These are phyloP conservation scores for Smittium culicis DNA, from an alignment of 371 early-diverging fungal genomes.

Conservation along the genomic window DNA sequence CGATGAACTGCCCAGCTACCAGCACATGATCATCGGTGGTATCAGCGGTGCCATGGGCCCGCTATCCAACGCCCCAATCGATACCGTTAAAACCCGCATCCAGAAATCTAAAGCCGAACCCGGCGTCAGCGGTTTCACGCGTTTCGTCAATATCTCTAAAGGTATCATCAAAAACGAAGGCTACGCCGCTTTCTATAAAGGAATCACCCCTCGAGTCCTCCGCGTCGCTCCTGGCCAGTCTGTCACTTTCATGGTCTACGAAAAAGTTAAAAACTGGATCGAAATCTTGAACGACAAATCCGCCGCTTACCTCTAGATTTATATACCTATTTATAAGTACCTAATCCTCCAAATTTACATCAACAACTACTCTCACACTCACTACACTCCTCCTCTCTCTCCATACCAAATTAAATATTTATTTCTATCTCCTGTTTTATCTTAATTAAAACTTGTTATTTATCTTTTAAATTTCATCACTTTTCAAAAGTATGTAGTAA, in stretches of 20 bases:
- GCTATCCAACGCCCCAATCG: conserved; percentile 90
- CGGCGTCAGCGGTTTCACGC: conserved; percentile 59
- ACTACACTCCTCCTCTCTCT: no score
- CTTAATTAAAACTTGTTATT: no score
- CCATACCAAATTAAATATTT: no score
- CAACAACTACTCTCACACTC: no score
- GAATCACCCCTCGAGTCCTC: conserved; percentile 83
- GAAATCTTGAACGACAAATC: conserved; percentile 20
- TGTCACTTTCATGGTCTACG: conserved; percentile 78
- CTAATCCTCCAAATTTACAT: no score
- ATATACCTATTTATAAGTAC: no score
- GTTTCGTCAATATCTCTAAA: conserved; percentile 59
- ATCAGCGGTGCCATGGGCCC: conserved; percentile 95
- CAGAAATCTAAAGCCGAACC: conserved; percentile 58
- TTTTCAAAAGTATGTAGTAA: no score
- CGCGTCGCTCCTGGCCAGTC: conserved; percentile 80
- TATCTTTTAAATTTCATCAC: no score
- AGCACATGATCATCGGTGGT: conserved; percentile 79
- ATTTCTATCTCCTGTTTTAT: no score
- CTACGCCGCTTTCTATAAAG: conserved; percentile 85
- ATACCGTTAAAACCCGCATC: conserved; percentile 96
- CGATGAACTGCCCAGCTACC: conserved; percentile 81
- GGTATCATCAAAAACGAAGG: conserved; percentile 80
- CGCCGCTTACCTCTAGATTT: no score
- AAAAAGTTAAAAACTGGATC: conserved; percentile 62